These are phyloP conservation scores for Populus pruinosa DNA, from an alignment of 345 rosid genomes.

Conservation along the genomic window DNA sequence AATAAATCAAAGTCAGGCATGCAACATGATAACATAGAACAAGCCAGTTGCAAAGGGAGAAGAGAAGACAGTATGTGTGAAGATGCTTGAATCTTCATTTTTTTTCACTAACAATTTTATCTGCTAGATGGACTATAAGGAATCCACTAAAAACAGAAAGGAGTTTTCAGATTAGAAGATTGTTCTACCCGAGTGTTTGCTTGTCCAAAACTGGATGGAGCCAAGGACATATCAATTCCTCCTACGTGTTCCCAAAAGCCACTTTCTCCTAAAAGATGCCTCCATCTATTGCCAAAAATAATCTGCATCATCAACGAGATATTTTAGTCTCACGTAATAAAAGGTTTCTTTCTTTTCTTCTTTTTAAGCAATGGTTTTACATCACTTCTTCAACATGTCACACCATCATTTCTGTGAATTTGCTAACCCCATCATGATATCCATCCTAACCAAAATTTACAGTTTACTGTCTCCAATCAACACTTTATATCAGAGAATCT, in stretches of 20 bases:
- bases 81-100: neutral
- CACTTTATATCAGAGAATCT: neutral
- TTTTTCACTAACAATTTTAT: neutral
- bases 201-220: slow-evolving; percentile 94
- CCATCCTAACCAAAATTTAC: neutral
- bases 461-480: neutral
- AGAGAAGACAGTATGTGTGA: neutral
- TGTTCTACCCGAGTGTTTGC: slow-evolving; percentile 74
- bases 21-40: neutral
- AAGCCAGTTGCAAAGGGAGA: neutral
- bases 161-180: neutral
- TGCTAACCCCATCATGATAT: neutral
- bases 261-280: slow-evolving; percentile 85
- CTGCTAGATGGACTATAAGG: neutral
- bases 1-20: neutral
- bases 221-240: slow-evolving; percentile 85
- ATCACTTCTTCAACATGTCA: neutral
- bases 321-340: slow-evolving; percentile 7
- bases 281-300: slow-evolving; percentile 93
- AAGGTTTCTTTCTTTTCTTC: neutral
- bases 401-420: neutral
- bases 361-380: neutral
- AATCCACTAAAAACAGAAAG: neutral
- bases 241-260: slow-evolving; percentile 96
- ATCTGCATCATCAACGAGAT: slow-evolving; percentile 47